These are phyloP conservation scores for Quercus engelmannii DNA, from an alignment of 306 rosid genomes.

Conservation along the genomic window DNA sequence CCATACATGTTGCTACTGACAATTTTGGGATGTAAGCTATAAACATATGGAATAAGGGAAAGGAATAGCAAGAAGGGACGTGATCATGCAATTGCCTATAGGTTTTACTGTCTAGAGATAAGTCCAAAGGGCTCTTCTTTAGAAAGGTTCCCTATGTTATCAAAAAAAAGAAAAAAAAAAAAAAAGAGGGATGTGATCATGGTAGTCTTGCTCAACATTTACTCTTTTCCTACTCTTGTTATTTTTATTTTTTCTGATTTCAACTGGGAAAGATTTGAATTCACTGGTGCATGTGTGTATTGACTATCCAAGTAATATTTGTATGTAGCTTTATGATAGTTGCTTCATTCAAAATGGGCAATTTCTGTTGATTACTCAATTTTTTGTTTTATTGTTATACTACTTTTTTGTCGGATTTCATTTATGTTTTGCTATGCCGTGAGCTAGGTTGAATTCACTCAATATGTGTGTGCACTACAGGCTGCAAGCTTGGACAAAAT, in stretches of 20 bases:
- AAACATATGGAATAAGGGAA: not conserved
- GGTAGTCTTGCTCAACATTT: not conserved
- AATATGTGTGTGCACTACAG: slow-evolving; percentile 40
- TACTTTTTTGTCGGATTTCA: not conserved
- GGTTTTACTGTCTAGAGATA: no score
- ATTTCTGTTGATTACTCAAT: not conserved
- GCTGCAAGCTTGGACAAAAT: slow-evolving; percentile 68
- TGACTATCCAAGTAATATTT: not conserved
- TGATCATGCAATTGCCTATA: no score
- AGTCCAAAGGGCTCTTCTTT: no score
- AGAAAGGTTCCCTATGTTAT: no score
- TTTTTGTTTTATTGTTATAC: not conserved
- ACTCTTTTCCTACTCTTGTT: no score
- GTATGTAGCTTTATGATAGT: not conserved
- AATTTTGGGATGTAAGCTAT: not conserved
- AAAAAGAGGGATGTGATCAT: not conserved
- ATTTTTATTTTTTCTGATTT: not conserved
- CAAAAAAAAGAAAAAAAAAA: no score
- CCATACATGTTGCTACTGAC: no score
- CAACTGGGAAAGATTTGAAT: not conserved
- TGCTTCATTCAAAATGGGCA: not conserved
- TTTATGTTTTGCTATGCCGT: not conserved
- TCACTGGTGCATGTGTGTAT: not conserved
- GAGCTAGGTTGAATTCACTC: not conserved
- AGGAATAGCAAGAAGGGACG: not conserved